Evolutionary conservation across 2,329 filamentous ascomycete genomes (phyloP).

Genomic region (Calonectria hongkongensis): DNA sequence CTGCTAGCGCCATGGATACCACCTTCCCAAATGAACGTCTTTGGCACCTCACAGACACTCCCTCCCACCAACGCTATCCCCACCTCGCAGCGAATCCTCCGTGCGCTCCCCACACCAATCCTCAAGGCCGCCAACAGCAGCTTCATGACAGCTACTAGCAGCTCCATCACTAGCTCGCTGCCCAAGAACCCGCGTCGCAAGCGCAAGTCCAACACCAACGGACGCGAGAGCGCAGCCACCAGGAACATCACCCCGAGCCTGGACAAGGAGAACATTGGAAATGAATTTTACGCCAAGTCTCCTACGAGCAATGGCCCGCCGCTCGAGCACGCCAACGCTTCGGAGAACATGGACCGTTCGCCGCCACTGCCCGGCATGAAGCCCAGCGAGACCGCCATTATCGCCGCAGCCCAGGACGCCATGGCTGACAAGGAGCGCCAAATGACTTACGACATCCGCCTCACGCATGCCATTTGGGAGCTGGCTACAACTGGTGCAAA

Average conservation of each 20-base stretch:
- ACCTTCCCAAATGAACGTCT: slow-evolving; percentile 91
- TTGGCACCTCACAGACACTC: slow-evolving; percentile 82
- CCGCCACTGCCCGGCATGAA: slow-evolving; percentile 57
- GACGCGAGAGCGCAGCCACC: slow-evolving; percentile 59
- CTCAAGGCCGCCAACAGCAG: slow-evolving; percentile 96
- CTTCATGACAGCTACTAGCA: slow-evolving; percentile 94
- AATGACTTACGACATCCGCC: slow-evolving; percentile 84
- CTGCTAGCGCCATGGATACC: slow-evolving; percentile 98
- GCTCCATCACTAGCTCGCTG: slow-evolving; percentile 86
- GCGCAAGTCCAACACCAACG: slow-evolving; percentile 70
- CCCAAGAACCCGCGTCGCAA: slow-evolving; percentile 81
- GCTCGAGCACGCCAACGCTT: slow-evolving; percentile 56
- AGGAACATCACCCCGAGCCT: slow-evolving; percentile 61
- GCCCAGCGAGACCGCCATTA: slow-evolving; percentile 51
- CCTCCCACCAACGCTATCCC: slow-evolving; percentile 91
- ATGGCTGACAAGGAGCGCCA: slow-evolving; percentile 83
- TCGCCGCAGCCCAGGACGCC: slow-evolving; percentile 75
- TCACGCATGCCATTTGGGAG: slow-evolving; percentile 97
- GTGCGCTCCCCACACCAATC: slow-evolving; percentile 91
- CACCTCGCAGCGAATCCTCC: slow-evolving; percentile 91
- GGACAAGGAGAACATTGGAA: slow-evolving; percentile 71
- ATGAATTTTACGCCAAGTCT: slow-evolving; percentile 54
- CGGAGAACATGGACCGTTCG: slow-evolving; percentile 71
- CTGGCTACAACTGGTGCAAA: slow-evolving; percentile 93
- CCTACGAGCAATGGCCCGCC: slow-evolving; percentile 45